Conservation (phyloP, 441 rosid species). For the Breynia disticha region DNA sequence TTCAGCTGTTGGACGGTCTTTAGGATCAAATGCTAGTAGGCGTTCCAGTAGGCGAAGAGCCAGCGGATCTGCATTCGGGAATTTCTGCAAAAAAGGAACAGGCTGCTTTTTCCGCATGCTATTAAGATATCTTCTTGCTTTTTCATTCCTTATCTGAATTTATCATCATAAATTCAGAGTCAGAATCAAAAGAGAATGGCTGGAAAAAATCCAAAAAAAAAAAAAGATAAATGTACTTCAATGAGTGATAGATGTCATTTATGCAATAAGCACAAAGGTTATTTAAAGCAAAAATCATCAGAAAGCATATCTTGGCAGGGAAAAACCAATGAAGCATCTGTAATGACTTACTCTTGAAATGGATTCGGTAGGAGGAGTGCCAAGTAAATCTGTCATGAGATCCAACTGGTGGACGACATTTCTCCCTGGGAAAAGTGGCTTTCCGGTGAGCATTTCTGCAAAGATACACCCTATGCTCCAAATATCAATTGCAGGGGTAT, state of each 20-base stretch:
- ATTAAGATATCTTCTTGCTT: conserved; percentile 93
- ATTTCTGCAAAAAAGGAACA: conserved; percentile 74
- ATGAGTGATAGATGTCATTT: too few species aligned
- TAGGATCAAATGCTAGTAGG: conserved; percentile 95
- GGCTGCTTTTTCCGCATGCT: conserved; percentile 89
- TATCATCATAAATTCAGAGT: neutral
- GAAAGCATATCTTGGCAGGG: too few species aligned
- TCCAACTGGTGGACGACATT: conserved; percentile 87
- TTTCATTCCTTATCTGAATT: conserved; percentile 83
- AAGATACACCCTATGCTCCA: conserved; percentile 99
- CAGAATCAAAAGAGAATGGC: conserved; percentile 4
- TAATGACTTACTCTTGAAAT: too few species aligned
- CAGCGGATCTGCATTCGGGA: conserved; percentile 80
- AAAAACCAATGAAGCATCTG: too few species aligned
- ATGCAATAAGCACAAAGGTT: too few species aligned
- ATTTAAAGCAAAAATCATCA: too few species aligned
- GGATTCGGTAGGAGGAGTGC: too few species aligned
- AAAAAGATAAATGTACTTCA: too few species aligned
- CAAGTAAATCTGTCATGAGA: conserved; percentile 13
- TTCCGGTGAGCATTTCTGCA: conserved; percentile 83
- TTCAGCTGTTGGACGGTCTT: conserved; percentile 93
- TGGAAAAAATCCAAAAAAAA: too few species aligned
- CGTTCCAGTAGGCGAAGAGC: conserved; percentile 73
- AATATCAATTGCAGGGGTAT: conserved; percentile 95
- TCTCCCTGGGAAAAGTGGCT: conserved; percentile 91